Evolutionary conservation across 495 filamentous ascomycete species (phyloP), one percentile per base, ranked within the genome.

Genomic region (Hypoxylon crocopeplum): DNA sequence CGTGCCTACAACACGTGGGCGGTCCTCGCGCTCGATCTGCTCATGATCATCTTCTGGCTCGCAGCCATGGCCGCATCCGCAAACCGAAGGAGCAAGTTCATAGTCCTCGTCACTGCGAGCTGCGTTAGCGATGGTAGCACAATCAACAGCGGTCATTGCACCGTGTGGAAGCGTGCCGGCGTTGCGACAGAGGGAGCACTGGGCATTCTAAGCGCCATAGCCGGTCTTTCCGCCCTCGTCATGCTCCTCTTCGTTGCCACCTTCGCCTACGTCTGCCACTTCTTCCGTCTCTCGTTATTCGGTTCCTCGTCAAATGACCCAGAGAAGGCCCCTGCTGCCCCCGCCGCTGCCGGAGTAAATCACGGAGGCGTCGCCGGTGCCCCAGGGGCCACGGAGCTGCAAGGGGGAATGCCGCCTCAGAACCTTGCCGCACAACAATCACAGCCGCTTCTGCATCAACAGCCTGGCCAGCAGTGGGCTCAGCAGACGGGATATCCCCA

Each of bases 21-120:
- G 12, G 49, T 78, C 20, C 67, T 81, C n/a, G 53, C 71, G 3
- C 66, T 81, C 11, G 77, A 81, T 52, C 54, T 69, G 21, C 58
- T 79, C 21, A 73, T 81, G 71, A 69, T 72, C 16, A 56, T 81
- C 62, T 67, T 81, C 24, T 81, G 77, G 77, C 64, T 81, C 16
- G 71, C 77, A 3, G 75, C 71, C n/a, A 69, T 81, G 64, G 78
- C 71, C 21, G 67, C 74, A 25, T 74, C 70, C 37, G 78, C 77
- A 6, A 71, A 75, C 2, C 65, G 59, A 29, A 71, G 78, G 12
- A 69, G 67, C n/a, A 44, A 58, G 20, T 81, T 79, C 66, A 67
- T 37, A 1, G 17, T 53, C 0, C 13, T 48, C 5, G 76, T 79
- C 11, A 62, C 25, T 8, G 64, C 72, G 12, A 36, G 41, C 0